Conservation (phyloP, 2,329 filamentous ascomycete genomes). For the Colletotrichum liaoningense region DNA sequence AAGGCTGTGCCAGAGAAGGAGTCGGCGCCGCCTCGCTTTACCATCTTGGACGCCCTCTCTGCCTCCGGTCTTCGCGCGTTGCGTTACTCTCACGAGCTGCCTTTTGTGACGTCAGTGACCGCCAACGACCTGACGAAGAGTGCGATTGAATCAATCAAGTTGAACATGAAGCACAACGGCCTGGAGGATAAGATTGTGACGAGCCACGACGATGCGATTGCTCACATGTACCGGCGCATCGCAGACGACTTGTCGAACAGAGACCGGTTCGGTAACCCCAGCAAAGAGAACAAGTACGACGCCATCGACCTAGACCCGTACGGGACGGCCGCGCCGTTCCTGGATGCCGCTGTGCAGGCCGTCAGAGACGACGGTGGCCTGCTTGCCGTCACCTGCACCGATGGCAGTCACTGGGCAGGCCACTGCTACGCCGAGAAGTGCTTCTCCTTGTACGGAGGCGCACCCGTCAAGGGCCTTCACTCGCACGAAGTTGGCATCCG, state of each 20-base stretch:
- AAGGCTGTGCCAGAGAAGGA: conserved; percentile 9
- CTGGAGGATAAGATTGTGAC: conserved; percentile 77
- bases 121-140: conserved; percentile 88
- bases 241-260: conserved; percentile 61
- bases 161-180: conserved; percentile 87
- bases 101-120: conserved; percentile 83
- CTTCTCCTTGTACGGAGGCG: conserved; percentile 91
- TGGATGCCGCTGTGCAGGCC: conserved; percentile 90
- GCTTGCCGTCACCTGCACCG: conserved; percentile 95
- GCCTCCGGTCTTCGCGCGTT: conserved; percentile 92
- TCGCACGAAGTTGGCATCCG: conserved; percentile 92
- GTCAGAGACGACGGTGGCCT: conserved; percentile 87
- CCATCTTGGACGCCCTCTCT: conserved; percentile 94
- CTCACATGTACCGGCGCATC: conserved; percentile 86
- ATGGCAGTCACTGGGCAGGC: conserved; percentile 94
- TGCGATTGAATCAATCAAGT: conserved; percentile 82
- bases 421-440: conserved; percentile 95
- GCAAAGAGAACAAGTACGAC: conserved; percentile 74
- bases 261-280: conserved; percentile 51
- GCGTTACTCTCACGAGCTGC: conserved; percentile 91
- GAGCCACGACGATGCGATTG: conserved; percentile 84
- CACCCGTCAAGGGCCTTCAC: conserved; percentile 85
- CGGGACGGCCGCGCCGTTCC: conserved; percentile 90
- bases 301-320: conserved; percentile 98
- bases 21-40: conserved; percentile 61